Percentiles rank a stretch among this genome's conserved stretches.
These are phyloP conservation scores for Pseudognaphalium luteoalbum DNA, from an alignment of 129 eudicot species.

Conservation along the genomic window DNA sequence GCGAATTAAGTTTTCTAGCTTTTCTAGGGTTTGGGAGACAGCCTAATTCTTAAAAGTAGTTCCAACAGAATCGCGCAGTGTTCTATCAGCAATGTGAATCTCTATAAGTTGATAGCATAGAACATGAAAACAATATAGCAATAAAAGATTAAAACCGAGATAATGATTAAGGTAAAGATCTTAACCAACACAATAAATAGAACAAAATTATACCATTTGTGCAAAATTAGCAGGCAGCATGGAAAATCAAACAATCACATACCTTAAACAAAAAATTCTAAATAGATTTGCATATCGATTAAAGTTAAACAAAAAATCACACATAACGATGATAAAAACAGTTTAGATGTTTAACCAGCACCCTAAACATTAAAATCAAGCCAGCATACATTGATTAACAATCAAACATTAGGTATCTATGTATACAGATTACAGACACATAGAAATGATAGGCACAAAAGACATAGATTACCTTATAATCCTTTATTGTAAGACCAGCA, in stretches of 20 bases:
- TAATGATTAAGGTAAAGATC: neutral
- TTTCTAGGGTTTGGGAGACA: neutral
- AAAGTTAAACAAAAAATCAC: neutral
- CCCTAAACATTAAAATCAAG: neutral
- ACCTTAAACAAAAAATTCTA: neutral
- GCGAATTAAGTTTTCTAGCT: neutral
- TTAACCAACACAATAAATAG: slow-evolving; percentile 22
- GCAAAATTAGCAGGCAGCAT: slow-evolving; percentile 11
- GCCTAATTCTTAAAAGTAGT: neutral
- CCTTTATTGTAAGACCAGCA: neutral
- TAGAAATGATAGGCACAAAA: neutral
- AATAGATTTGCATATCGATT: slow-evolving; percentile 1
- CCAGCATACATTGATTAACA: neutral
- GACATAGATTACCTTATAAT: slow-evolving; percentile 10
- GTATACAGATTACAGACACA: neutral
- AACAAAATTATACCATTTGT: slow-evolving; percentile 12
- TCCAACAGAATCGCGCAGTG: neutral
- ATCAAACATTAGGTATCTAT: neutral
- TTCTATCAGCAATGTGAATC: neutral
- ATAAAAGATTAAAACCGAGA: neutral
- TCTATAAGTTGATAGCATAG: neutral
- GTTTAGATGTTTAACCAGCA: neutral
- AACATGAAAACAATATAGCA: neutral
- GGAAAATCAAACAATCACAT: slow-evolving; percentile 3
- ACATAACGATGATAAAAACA: neutral